These are phyloP conservation scores for Orobanche coerulescens DNA, from an alignment of 257 asterid species.

Conservation along the genomic window DNA sequence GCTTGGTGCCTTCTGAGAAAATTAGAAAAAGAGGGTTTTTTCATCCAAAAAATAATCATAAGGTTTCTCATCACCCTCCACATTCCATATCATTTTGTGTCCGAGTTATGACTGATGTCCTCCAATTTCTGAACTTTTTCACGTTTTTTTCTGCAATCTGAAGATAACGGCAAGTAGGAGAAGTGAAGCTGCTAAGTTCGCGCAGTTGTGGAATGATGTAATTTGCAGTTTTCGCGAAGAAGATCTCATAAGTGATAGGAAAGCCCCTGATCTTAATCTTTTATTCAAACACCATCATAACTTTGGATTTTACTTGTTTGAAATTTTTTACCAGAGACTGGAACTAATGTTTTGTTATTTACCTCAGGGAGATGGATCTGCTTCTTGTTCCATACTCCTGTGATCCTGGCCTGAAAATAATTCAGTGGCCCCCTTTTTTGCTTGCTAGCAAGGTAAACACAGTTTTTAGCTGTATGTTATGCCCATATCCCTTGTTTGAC, in stretches of 20 bases:
- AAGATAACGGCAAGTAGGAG: slow-evolving; percentile 69
- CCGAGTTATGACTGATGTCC: slow-evolving; percentile 8
- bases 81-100: slow-evolving; percentile 17
- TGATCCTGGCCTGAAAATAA: slow-evolving; percentile 71
- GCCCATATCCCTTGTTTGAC: slow-evolving; percentile 23
- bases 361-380: slow-evolving; percentile 98
- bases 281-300: slow-evolving; percentile 14
- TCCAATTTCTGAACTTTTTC: slow-evolving; percentile 12
- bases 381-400: slow-evolving; percentile 95
- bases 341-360: slow-evolving; percentile 30
- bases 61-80: slow-evolving; percentile 42
- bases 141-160: slow-evolving; percentile 17
- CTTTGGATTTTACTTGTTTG: background rate
- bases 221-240: slow-evolving; percentile 94
- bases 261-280: slow-evolving; percentile 22
- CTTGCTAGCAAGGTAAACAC: slow-evolving; percentile 87
- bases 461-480: slow-evolving; percentile 18
- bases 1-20: slow-evolving; percentile 72
- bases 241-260: slow-evolving; percentile 95
- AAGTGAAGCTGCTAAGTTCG: slow-evolving; percentile 93
- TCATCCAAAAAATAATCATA: slow-evolving; percentile 51
- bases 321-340: background rate
- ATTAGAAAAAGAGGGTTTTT: slow-evolving; percentile 60
- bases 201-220: slow-evolving; percentile 96
- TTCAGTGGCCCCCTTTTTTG: slow-evolving; percentile 98